Conservation (phyloP, 371 early-diverging fungal genomes). For the Lichtheimia ornata region DNA sequence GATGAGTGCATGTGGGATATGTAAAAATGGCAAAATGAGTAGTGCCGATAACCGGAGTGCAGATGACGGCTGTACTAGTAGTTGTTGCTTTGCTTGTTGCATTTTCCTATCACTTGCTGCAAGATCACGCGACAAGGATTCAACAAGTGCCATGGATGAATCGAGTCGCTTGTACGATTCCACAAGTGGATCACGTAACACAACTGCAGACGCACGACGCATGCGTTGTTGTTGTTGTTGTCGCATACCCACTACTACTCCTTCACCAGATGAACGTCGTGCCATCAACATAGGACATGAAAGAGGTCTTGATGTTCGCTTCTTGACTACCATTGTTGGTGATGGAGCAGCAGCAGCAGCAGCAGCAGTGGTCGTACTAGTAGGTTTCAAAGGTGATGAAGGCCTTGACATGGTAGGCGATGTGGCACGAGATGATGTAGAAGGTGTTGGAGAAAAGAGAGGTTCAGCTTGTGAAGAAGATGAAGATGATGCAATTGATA, state of each 20-base stretch:
- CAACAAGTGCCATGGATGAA: conserved; percentile 44
- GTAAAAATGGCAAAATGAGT: conserved; percentile 34
- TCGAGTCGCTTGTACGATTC: conserved; percentile 47
- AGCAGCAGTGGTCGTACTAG: neutral
- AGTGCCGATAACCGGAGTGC: conserved; percentile 19
- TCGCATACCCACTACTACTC: no score
- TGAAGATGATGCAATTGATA: neutral
- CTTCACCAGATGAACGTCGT: conserved; percentile 1
- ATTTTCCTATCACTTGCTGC: conserved; percentile 13
- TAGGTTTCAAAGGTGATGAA: conserved; percentile 3
- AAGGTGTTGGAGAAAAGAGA: conserved; percentile 12
- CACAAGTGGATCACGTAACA: conserved; percentile 22
- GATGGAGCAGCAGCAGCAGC: conserved; percentile 11
- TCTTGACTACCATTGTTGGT: conserved; percentile 13
- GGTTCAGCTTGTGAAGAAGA: conserved; percentile 1
- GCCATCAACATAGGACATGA: conserved; percentile 16
- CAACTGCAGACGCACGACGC: neutral
- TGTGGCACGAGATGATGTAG: conserved; percentile 13
- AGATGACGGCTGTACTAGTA: conserved; percentile 2
- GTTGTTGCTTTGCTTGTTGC: neutral
- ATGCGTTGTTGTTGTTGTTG: conserved; percentile 6
- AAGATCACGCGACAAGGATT: conserved; percentile 48
- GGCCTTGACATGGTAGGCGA: conserved; percentile 6
- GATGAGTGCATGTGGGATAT: conserved; percentile 41
- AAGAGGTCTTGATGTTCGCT: conserved; percentile 5